These are phyloP conservation scores for Myriosclerotinia curreyana DNA, from an alignment of 2,329 filamentous ascomycete genomes.

Conservation along the genomic window DNA sequence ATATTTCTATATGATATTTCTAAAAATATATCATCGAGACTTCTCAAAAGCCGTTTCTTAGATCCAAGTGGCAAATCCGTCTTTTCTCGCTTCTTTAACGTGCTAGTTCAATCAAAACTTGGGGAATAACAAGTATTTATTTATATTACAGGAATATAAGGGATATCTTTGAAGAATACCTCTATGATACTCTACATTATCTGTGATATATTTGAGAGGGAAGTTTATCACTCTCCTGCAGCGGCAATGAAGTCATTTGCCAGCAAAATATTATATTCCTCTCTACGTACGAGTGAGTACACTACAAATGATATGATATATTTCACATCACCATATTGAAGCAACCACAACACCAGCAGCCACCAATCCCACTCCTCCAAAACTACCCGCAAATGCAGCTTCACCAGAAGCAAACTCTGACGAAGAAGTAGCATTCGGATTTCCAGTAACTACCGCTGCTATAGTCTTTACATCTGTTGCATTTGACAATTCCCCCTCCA, in stretches of 20 bases:
- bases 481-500: slow-evolving; percentile 43
- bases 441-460: slow-evolving; percentile 12
- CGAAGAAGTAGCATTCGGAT: slow-evolving; percentile 24
- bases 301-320: background rate
- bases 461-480: slow-evolving; percentile 51
- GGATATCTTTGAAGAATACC: background rate
- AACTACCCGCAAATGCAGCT: background rate
- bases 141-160: background rate
- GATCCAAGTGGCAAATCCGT: background rate
- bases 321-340: background rate
- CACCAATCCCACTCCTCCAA: background rate
- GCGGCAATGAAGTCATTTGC: background rate
- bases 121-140: background rate
- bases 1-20: too few species aligned
- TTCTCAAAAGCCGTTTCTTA: background rate
- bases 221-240: background rate
- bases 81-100: background rate
- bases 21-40: background rate
- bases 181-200: background rate
- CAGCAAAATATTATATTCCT: background rate
- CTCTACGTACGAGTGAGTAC: background rate
- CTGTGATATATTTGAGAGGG: background rate
- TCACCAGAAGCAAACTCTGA: background rate
- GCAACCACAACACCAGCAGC: background rate
- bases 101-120: background rate